These are phyloP conservation scores for Closterium sp. DNA, from an alignment of 139 green algal species.

Conservation along the genomic window DNA sequence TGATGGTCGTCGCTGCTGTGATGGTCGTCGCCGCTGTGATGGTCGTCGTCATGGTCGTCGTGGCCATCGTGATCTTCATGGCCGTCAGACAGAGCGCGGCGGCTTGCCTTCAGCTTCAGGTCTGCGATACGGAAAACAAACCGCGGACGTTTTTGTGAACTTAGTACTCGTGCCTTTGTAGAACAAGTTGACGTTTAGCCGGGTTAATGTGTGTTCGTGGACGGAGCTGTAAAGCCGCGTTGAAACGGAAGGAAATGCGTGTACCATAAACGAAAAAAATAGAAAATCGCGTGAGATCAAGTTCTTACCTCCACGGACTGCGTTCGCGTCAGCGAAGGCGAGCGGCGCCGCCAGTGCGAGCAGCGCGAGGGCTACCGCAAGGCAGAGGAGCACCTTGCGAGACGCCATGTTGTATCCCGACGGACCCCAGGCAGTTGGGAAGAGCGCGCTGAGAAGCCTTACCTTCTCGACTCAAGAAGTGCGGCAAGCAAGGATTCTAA, in stretches of 20 bases:
- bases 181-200: too few relatives aligned
- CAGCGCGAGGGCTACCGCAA: neutral
- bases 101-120: neutral
- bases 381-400: neutral
- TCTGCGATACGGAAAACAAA: neutral
- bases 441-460: too few relatives aligned
- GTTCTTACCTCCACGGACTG: neutral
- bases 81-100: neutral
- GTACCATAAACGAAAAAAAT: neutral
- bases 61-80: neutral
- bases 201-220: too few relatives aligned
- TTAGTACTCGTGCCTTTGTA: too few relatives aligned
- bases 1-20: neutral
- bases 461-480: too few relatives aligned
- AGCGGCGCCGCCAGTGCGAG: neutral
- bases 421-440: too few relatives aligned
- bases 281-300: neutral
- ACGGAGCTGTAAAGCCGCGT: too few relatives aligned
- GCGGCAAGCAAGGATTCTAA: too few relatives aligned
- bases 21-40: neutral
- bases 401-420: neutral
- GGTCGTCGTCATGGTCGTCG: neutral
- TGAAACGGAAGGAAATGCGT: neutral
- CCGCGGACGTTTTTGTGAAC: too few relatives aligned
- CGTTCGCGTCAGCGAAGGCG: neutral